Evolutionary conservation across 768 basidiomycete genomes (phyloP).

Genomic region (Erythrobasidium yunnanense): DNA sequence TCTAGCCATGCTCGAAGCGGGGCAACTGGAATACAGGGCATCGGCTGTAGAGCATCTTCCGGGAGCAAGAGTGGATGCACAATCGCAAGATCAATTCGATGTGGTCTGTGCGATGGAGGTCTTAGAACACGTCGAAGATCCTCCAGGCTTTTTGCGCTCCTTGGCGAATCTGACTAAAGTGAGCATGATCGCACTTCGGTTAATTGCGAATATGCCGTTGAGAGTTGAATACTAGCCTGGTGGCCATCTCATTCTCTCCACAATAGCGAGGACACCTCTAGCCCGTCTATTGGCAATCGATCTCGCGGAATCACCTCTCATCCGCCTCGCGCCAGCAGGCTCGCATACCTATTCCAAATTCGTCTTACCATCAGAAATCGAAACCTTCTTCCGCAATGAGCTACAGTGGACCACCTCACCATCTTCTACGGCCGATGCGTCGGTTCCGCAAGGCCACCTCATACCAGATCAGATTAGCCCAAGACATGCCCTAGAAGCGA

Average conservation of each 20-base stretch:
- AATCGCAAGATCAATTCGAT: conserved; percentile 57
- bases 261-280: conserved; percentile 74
- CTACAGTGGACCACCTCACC: background rate
- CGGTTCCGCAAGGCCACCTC: background rate
- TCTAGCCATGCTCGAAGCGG: conserved; percentile 27
- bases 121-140: conserved; percentile 91
- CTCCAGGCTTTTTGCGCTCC: conserved; percentile 65
- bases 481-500: conserved; percentile 5
- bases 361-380: conserved; percentile 72
- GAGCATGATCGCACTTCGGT: conserved; percentile 32
- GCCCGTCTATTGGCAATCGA: conserved; percentile 61
- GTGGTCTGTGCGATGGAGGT: conserved; percentile 97
- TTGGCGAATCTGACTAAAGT: conserved; percentile 83
- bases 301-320: conserved; percentile 68
- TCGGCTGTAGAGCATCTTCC: conserved; percentile 65
- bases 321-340: conserved; percentile 61
- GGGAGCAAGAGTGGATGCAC: conserved; percentile 43
- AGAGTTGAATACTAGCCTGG: conserved; percentile 87
- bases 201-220: background rate
- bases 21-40: conserved; percentile 55
- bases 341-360: conserved; percentile 90
- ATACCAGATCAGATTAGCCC: background rate
- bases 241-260: conserved; percentile 88
- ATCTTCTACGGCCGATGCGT: background rate
- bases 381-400: conserved; percentile 55